Conservation (phyloP, 139 green algal genomes). For the Klebsormidium nitens region DNA sequence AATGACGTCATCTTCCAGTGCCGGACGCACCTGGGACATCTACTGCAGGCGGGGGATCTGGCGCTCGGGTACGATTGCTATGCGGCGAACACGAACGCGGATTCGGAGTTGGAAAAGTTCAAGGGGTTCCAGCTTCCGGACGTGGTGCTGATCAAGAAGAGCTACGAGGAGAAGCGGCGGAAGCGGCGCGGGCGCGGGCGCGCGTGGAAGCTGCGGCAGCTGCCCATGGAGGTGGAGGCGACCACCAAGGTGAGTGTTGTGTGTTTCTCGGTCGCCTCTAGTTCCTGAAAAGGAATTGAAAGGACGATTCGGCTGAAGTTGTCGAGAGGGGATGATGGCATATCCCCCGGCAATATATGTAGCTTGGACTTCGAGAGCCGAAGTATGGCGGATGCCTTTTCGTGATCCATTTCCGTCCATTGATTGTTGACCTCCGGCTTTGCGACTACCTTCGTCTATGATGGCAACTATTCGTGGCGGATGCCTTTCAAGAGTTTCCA, state of each 20-base stretch:
- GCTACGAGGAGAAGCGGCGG: constrained; percentile 78
- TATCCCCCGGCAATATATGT: constrained; percentile 10
- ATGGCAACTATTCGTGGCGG: too few relatives aligned
- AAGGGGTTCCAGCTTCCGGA: constrained; percentile 59
- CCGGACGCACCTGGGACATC: constrained; percentile 81
- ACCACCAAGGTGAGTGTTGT: too few relatives aligned
- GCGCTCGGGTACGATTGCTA: constrained; percentile 84
- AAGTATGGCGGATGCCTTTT: too few relatives aligned
- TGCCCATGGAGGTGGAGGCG: constrained; percentile 16
- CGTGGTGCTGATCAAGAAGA: constrained; percentile 84
- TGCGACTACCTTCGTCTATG: too few relatives aligned
- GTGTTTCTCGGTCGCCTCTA: too few relatives aligned
- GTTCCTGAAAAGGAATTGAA: too few relatives aligned
- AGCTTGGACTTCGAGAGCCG: too few relatives aligned
- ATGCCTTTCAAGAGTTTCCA: too few relatives aligned
- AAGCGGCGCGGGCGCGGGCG: constrained; percentile 38
- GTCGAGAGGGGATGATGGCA: too few relatives aligned
- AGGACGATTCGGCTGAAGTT: not conserved
- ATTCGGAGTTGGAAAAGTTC: constrained; percentile 69
- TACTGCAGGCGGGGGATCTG: constrained; percentile 58
- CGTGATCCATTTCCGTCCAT: too few relatives aligned
- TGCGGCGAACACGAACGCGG: constrained; percentile 64
- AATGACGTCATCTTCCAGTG: constrained; percentile 77
- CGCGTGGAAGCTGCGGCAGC: constrained; percentile 38
- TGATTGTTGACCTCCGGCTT: too few relatives aligned